These are phyloP conservation scores for Dactylellina cionopaga DNA, from an alignment of 2,329 filamentous ascomycete species.

Conservation along the genomic window DNA sequence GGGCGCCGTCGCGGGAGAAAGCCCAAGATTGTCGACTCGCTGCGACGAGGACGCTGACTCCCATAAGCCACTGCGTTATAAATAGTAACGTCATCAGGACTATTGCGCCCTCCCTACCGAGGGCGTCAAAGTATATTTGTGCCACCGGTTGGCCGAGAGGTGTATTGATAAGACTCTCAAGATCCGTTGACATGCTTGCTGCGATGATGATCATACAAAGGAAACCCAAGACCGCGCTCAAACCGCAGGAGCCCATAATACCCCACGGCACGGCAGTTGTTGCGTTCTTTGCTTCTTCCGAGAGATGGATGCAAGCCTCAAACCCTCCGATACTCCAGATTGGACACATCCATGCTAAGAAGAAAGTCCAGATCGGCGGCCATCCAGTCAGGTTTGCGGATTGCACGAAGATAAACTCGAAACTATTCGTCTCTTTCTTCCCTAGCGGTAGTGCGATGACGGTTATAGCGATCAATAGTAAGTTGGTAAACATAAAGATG, in stretches of 20 bases:
- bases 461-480: slow-evolving; percentile 68
- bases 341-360: slow-evolving; percentile 70
- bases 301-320: slow-evolving; percentile 70
- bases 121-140: slow-evolving; percentile 70
- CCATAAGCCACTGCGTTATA: slow-evolving; percentile 72
- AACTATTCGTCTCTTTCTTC: slow-evolving; percentile 61
- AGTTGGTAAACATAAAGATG: slow-evolving; percentile 67
- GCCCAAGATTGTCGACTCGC: slow-evolving; percentile 72
- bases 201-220: slow-evolving; percentile 69
- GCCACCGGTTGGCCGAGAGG: slow-evolving; percentile 70
- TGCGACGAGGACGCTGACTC: slow-evolving; percentile 68
- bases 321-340: slow-evolving; percentile 68
- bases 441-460: slow-evolving; percentile 69
- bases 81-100: slow-evolving; percentile 70
- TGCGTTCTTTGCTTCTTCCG: slow-evolving; percentile 71
- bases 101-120: slow-evolving; percentile 69
- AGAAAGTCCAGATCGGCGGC: slow-evolving; percentile 69
- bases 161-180: slow-evolving; percentile 65
- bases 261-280: slow-evolving; percentile 70
- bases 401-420: slow-evolving; percentile 67
- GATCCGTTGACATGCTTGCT: slow-evolving; percentile 67
- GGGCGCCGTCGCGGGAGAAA: slow-evolving; percentile 70
- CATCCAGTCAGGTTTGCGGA: slow-evolving; percentile 69
- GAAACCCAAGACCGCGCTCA: slow-evolving; percentile 69
- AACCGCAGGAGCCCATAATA: slow-evolving; percentile 69